Base-by-base conservation (phyloP, 2,329 filamentous ascomycete species). In the Nemania abortiva region DNA sequence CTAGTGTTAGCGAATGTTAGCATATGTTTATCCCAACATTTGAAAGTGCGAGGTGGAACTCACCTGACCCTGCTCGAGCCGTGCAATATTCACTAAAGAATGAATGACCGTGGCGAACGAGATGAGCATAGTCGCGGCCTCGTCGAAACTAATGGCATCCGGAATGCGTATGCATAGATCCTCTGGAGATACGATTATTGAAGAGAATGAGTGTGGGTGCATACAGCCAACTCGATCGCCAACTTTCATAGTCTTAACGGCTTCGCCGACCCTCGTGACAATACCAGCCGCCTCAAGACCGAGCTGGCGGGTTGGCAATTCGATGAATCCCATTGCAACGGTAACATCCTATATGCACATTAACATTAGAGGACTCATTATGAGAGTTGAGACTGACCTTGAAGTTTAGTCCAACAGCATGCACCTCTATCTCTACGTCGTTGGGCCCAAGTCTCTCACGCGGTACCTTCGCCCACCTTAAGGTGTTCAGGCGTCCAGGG, bases 191-290 rank as follows among this genome's bases (percentile, higher is more conserved):
- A 31, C 31, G n/a, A 49, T 10, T 6, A 10, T 10, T 9, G 47
- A 45, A 37, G 47, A 9, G 6, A 63, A 34, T 6, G 55, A 24
- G 15, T 42, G 6, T 9, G 13, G 15, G 15, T 61, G 1, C 10
- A 53, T 2, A 6, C 45, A 37, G 2, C 50, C 13, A 1, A 69
- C 68, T 1, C 68, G 58, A 20, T 72, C 68, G 3, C 70, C 68
- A 11, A 69, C 59, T 1, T 66, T 62, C 18, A 72, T 3, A 22
- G 67, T 49, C 31, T 57, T 61, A 2, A 71, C 70, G 15, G 63
- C 56, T 13, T 80, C 66, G 2, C 78, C 77, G 9, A 72, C 52
- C 6, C 68, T 58, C 0, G 58, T 67, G 13, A 72, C 64, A 18
- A 74, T 47, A n/a, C 73, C 73, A 31, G 66, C 65, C 5, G 58